Conservation (phyloP, 805 yeast species). For the Priceomyces haplophilus region DNA sequence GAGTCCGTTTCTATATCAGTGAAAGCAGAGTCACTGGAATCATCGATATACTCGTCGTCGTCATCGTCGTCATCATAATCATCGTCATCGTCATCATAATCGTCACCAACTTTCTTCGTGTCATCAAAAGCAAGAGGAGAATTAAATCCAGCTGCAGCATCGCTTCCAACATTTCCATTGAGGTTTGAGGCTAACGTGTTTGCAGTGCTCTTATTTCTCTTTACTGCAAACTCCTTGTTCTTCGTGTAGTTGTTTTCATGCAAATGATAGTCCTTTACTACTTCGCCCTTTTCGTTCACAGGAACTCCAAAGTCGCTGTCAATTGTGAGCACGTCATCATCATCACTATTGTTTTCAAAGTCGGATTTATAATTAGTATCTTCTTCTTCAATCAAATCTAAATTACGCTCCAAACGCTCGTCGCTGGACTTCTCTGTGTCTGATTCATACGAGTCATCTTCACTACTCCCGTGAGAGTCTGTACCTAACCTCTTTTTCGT, state of each 20-base stretch:
- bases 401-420: constrained; percentile 7
- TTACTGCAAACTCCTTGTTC: background rate
- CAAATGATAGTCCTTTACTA: constrained; percentile 1
- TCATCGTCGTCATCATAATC: constrained; percentile 28
- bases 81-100: constrained; percentile 15
- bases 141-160: background rate
- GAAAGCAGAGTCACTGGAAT: constrained; percentile 39
- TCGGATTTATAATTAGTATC: constrained; percentile 10
- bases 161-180: background rate
- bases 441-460: background rate
- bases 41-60: constrained; percentile 26
- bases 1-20: constrained; percentile 43
- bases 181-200: too few relatives aligned
- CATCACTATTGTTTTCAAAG: constrained; percentile 15
- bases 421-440: constrained; percentile 1
- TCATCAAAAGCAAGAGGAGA: constrained; percentile 10
- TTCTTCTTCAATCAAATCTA: constrained; percentile 20
- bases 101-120: constrained; percentile 8
- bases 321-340: constrained; percentile 22
- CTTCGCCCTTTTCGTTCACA: constrained; percentile 20
- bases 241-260: too few relatives aligned
- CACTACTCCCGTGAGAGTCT: background rate
- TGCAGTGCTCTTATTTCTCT: too few relatives aligned
- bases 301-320: constrained; percentile 33
- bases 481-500: background rate